Evolutionary conservation across 306 rosid genomes (phyloP).

Genomic region (Cicer bijugum): DNA sequence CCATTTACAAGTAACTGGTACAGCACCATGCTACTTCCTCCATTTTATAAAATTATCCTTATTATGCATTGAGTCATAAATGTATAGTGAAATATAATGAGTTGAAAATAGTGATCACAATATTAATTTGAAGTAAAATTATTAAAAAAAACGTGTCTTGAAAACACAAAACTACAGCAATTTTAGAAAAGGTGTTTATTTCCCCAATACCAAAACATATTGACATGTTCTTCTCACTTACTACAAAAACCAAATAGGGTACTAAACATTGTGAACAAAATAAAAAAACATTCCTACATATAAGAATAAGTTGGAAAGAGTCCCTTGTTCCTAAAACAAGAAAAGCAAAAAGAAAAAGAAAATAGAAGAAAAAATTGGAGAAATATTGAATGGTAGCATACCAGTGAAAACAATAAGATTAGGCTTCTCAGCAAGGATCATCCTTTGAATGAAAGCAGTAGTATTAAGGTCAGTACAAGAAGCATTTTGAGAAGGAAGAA

Average conservation of each 20-base stretch:
- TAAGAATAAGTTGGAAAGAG: constrained; percentile 1
- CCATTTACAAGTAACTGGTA: constrained; percentile 20
- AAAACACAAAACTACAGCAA: too few species aligned
- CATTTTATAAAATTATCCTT: not conserved
- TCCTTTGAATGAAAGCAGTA: constrained; percentile 64
- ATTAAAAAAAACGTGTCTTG: too few species aligned
- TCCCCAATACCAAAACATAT: too few species aligned
- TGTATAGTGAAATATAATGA: not conserved
- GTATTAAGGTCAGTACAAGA: constrained; percentile 91
- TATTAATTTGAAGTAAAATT: too few species aligned
- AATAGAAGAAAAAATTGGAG: not conserved
- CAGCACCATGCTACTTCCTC: not conserved
- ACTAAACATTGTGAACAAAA: constrained; percentile 17
- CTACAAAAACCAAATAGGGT: not conserved
- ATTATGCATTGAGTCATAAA: not conserved
- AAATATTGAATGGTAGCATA: constrained; percentile 48
- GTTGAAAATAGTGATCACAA: too few species aligned
- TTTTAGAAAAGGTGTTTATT: too few species aligned
- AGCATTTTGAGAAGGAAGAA: constrained; percentile 59
- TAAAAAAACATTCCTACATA: not conserved
- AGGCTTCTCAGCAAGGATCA: constrained; percentile 95
- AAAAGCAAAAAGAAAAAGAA: not conserved
- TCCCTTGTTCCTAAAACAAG: not conserved
- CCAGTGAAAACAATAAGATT: constrained; percentile 91
- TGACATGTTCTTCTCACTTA: not conserved